Evolutionary conservation across 2,329 filamentous ascomycete species (phyloP), one percentile per base, ranked within the genome.

Genomic region (Amesomyces nigricolor): DNA sequence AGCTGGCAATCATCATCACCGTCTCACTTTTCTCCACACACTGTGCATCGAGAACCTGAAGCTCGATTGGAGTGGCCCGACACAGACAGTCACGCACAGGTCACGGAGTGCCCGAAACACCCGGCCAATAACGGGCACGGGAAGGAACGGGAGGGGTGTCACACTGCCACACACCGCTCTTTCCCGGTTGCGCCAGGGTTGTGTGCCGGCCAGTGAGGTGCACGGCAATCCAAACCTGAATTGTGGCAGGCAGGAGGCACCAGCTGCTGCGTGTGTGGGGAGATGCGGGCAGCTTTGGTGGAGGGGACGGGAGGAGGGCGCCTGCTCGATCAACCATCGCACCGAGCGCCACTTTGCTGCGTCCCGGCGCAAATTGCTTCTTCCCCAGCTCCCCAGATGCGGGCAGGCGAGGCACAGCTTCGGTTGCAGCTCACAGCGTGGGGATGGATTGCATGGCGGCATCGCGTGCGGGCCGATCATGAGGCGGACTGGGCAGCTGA

Each of bases 131-230:
- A 35, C 16, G 17, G 29, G 17, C 8, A 22, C 22, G 22, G 22
- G 22, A 26, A 26, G 22, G n/a, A 6, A 6, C 19, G 19, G 32
- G 19, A n/a, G 13, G 26, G 35, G 19, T 19, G 45, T 35, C 42
- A 55, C 47, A 55, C 53, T 51, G 42, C 47, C 47, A 51, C 53
- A 51, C 53, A 55, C 53, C 53, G 53, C 53, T 55, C 53, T 55
- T 55, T 51, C 11, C 30, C 46, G 39, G 37, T 4, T 13, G 29
- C 19, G 26, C 11, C 38, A 32, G 16, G 13, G 35, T 17, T 19
- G 17, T 47, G 46, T 39, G 47, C 32, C 47, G 19, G 26, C 37
- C 47, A 19, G 22, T 16, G 19, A 39, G 22, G 37, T 29, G 29
- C 22, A 38, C 11, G 11, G 9, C 32, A 9, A 11, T 14, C 22